phyloP scores from a whole-genome alignment of 2,329 filamentous ascomycete genomes.

The Camillea tinctor region DNA sequence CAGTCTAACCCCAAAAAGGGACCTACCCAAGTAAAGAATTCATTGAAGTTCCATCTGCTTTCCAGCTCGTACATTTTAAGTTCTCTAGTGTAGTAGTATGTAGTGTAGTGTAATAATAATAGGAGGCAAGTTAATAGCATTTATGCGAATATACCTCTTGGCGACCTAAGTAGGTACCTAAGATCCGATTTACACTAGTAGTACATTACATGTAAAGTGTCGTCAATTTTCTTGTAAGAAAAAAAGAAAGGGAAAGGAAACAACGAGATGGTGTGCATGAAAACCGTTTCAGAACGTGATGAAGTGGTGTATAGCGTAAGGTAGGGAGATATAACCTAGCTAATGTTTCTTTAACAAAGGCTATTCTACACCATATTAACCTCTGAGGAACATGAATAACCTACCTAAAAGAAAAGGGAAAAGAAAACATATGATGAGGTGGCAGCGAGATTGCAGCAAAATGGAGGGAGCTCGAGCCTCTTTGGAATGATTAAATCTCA shows the following conservation, averaged over 20 bases:
- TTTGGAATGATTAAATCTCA: not conserved
- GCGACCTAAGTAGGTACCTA: no score
- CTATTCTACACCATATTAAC: not conserved
- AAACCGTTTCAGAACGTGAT: not conserved
- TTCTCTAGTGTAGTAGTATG: no score
- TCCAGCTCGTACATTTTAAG: not conserved
- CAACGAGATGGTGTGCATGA: not conserved
- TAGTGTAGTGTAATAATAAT: no score
- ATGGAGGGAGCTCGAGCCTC: not conserved
- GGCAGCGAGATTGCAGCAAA: not conserved
- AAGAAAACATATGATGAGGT: not conserved
- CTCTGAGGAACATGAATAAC: not conserved
- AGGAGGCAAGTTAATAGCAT: not conserved
- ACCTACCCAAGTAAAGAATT: not conserved
- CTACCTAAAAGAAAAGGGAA: not conserved
- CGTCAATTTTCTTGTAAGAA: no score
- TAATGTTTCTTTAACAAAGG: not conserved
- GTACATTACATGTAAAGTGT: no score
- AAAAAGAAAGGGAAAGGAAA: not conserved
- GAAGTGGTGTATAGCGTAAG: not conserved
- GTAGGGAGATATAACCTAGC: no score
- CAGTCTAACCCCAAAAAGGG: not conserved
- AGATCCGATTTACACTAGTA: no score
- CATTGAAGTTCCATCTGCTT: not conserved
- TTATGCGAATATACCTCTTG: not conserved